phyloP scores from a whole-genome alignment of 2,329 filamentous ascomycete genomes.

The Ustulina deusta region DNA sequence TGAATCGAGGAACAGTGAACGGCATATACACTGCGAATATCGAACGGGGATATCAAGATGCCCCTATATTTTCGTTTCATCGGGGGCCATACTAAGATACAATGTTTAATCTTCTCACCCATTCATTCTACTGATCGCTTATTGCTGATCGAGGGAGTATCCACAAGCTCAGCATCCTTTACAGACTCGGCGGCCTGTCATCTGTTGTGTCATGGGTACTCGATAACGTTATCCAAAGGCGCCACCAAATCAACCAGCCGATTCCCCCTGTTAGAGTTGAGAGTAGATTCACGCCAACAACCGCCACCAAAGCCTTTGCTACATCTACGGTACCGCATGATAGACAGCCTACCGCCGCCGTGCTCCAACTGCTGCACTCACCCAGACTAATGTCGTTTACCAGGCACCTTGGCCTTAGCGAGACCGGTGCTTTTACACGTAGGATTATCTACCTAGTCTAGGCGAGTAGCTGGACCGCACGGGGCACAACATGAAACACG shows the following conservation, averaged over 20 bases:
- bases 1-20: neutral
- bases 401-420: neutral
- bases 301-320: neutral
- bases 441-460: neutral
- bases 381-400: neutral
- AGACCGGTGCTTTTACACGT: neutral
- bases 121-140: neutral
- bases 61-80: neutral
- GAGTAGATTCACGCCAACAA: neutral
- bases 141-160: too few species aligned
- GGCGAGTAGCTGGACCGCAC: neutral
- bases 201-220: neutral
- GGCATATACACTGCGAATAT: neutral
- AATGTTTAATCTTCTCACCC: neutral
- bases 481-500: constrained; percentile 27
- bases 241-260: neutral
- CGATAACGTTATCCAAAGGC: neutral
- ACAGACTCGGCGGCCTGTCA: neutral
- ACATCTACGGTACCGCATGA: neutral
- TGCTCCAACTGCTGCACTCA: neutral
- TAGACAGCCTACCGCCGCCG: neutral
- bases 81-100: neutral
- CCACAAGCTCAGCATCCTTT: neutral
- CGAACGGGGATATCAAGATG: neutral
- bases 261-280: neutral